A percentile compares a stretch with the other conserved stretches of the same genome.
Evolutionary conservation across 192 early-diverging fungal species (phyloP).

Genomic region (Anaeromyces robustus): DNA sequence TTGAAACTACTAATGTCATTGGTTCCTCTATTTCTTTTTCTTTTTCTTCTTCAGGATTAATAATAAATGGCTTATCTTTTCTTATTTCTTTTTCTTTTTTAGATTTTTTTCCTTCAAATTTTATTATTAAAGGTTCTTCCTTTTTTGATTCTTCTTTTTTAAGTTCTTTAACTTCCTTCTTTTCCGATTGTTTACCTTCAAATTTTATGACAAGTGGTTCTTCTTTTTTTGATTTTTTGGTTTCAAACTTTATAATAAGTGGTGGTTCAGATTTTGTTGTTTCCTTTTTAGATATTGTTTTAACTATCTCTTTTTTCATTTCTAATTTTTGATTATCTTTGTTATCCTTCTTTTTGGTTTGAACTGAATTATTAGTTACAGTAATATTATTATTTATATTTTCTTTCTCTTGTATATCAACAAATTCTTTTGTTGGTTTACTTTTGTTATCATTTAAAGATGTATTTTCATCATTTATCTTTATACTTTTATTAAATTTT

Average conservation of each 20-base stretch:
- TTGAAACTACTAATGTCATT: neutral
- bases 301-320: neutral
- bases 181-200: neutral
- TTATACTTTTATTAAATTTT: too few species aligned
- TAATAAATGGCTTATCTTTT: too few species aligned
- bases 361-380: neutral
- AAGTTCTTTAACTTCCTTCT: neutral
- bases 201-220: neutral
- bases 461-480: too few species aligned
- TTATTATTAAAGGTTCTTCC: too few species aligned
- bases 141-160: too few species aligned
- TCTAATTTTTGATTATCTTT: neutral
- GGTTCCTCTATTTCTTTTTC: neutral
- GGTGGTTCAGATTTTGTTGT: neutral
- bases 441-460: too few species aligned
- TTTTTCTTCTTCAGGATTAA: too few species aligned
- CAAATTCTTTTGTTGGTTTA: neutral
- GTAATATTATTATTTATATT: neutral
- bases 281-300: neutral
- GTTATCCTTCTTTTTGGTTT: neutral
- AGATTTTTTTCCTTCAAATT: too few species aligned
- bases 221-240: neutral
- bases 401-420: neutral
- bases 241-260: neutral
- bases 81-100: too few species aligned